Conservation (phyloP, 1,139 yeast genomes). For the Arxiozyma slooffiae region DNA sequence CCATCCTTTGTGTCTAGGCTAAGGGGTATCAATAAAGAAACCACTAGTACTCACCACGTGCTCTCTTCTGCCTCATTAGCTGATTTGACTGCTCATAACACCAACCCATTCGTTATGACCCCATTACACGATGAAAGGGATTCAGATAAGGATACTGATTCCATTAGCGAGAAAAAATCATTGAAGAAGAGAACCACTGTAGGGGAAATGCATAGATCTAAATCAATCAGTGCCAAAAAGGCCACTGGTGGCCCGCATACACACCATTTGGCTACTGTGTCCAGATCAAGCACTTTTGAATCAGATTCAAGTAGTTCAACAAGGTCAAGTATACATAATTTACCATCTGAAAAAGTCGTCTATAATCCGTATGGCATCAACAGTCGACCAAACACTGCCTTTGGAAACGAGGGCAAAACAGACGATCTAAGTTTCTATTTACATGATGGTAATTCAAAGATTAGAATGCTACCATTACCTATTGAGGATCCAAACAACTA, state of each 20-base stretch:
- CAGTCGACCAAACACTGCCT: conserved; percentile 14
- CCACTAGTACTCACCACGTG: conserved; percentile 7
- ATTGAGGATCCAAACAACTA: conserved; percentile 59
- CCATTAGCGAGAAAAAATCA: not conserved
- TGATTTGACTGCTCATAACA: conserved; percentile 21
- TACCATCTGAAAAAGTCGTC: conserved; percentile 14
- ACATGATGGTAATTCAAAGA: conserved; percentile 33
- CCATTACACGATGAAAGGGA: conserved; percentile 1
- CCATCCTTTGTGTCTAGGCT: conserved; percentile 6
- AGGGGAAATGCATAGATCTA: conserved; percentile 2
- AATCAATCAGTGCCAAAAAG: conserved; percentile 3
- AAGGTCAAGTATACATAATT: not conserved
- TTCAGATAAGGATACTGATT: not conserved
- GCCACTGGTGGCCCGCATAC: conserved; percentile 6
- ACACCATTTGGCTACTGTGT: conserved; percentile 9
- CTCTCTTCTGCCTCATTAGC: conserved; percentile 19
- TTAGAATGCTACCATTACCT: conserved; percentile 50
- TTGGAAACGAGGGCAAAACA: conserved; percentile 7
- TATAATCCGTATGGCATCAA: conserved; percentile 31
- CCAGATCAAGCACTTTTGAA: conserved; percentile 10
- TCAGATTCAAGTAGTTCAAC: conserved; percentile 3
- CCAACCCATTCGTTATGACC: conserved; percentile 22
- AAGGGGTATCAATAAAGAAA: not conserved
- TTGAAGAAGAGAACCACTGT: conserved; percentile 1
- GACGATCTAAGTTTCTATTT: conserved; percentile 23